Percentiles rank a stretch among this genome's conserved stretches.
These are phyloP conservation scores for Gnetum montanum DNA, from an alignment of 75 land plant genomes.

Conservation along the genomic window DNA sequence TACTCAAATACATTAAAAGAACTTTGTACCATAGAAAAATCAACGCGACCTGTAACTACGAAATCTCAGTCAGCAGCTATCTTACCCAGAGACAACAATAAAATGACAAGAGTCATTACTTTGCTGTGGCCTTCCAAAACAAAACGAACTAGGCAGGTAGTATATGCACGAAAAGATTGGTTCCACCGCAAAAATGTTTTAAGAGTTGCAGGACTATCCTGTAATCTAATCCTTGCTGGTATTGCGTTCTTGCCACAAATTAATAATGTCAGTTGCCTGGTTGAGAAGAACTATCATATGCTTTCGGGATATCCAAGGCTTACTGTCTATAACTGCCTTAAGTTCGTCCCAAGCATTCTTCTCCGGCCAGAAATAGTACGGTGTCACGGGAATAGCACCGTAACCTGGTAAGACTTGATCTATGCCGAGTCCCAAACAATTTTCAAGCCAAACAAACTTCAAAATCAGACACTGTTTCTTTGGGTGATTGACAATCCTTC, in stretches of 20 bases:
- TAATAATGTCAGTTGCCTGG: slow-evolving; percentile 44
- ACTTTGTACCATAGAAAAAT: no score
- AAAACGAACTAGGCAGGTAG: no score
- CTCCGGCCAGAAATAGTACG: slow-evolving; percentile 43
- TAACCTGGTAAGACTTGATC: slow-evolving; percentile 39
- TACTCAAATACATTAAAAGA: no score
- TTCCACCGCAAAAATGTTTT: no score
- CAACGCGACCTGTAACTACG: no score
- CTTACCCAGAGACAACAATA: no score
- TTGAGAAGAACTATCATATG: slow-evolving; percentile 36
- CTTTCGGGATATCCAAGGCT: slow-evolving; percentile 33
- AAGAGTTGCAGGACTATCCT: no score
- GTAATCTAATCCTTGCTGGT: neutral
- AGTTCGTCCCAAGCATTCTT: slow-evolving; percentile 50
- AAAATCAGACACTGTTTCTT: slow-evolving; percentile 25
- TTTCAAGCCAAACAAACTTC: slow-evolving; percentile 38
- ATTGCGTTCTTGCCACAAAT: slow-evolving; percentile 38
- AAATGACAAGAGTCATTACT: no score
- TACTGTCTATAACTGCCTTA: slow-evolving; percentile 31
- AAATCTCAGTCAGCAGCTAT: no score
- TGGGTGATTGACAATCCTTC: slow-evolving; percentile 1
- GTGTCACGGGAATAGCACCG: slow-evolving; percentile 32
- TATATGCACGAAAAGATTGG: no score
- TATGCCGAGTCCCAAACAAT: slow-evolving; percentile 33
- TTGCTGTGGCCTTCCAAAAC: no score